Percentiles rank a stretch among this genome's conserved stretches.
Conservation (phyloP, 2,329 filamentous ascomycete species). For the Aphanocladium album region DNA sequence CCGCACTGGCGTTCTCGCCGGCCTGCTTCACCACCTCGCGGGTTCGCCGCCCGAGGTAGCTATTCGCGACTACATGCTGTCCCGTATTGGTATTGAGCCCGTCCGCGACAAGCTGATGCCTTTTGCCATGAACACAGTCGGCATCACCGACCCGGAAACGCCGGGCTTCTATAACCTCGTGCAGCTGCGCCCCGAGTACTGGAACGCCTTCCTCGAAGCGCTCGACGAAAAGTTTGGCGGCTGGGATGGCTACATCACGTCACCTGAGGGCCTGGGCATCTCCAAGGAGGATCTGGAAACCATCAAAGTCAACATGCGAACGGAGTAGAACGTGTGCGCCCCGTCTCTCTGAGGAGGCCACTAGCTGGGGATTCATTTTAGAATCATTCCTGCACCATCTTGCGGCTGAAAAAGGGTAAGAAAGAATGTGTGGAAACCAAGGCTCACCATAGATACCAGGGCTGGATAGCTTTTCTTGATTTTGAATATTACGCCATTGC, state of each 20-base stretch:
- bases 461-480: neutral
- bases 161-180: constrained; percentile 47
- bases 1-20: constrained; percentile 47
- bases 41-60: constrained; percentile 39
- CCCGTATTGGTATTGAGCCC: constrained; percentile 48
- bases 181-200: constrained; percentile 39
- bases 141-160: constrained; percentile 30
- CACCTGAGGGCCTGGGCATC: constrained; percentile 39
- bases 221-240: constrained; percentile 41
- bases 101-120: constrained; percentile 42
- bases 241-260: constrained; percentile 44
- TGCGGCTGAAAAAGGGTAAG: neutral
- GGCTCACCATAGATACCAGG: neutral
- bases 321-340: no score
- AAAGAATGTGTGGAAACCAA: neutral
- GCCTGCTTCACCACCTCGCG: constrained; percentile 46
- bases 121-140: constrained; percentile 35
- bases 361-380: no score
- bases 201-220: constrained; percentile 40
- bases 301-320: constrained; percentile 42
- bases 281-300: constrained; percentile 38
- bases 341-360: no score
- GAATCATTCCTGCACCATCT: no score
- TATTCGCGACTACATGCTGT: constrained; percentile 48
- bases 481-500: neutral